Percentiles rank a stretch among this genome's conserved stretches.
Conservation (phyloP, 805 yeast species). For the Komagataella phaffii region DNA sequence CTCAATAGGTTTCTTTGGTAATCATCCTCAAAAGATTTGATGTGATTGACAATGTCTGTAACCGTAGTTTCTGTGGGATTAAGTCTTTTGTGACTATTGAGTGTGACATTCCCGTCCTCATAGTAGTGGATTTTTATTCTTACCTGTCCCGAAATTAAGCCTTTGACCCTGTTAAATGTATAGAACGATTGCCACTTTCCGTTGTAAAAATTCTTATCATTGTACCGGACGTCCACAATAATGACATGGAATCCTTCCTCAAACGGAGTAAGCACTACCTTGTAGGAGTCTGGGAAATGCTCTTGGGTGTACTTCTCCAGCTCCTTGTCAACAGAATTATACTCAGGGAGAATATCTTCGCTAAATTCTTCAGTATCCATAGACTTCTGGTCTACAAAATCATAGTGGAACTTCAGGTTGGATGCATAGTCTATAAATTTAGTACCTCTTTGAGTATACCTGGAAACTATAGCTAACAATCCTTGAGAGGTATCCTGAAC, state of each 20-base stretch:
- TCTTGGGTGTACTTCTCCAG: slow-evolving; percentile 41
- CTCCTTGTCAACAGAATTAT: slow-evolving; percentile 8
- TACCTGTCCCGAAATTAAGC: slow-evolving; percentile 36
- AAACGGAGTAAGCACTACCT: slow-evolving; percentile 28
- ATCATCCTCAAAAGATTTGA: slow-evolving; percentile 41
- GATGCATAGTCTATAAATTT: slow-evolving; percentile 42
- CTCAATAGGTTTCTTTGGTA: slow-evolving; percentile 47
- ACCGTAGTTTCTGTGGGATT: slow-evolving; percentile 11
- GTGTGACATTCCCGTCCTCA: slow-evolving; percentile 91
- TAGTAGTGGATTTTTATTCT: slow-evolving; percentile 76
- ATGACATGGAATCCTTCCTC: slow-evolving; percentile 17
- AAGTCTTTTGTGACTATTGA: slow-evolving; percentile 32
- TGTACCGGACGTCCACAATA: slow-evolving; percentile 59
- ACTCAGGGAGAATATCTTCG: slow-evolving; percentile 9
- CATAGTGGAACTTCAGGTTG: slow-evolving; percentile 41
- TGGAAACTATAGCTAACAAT: slow-evolving; percentile 23
- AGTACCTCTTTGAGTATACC: slow-evolving; percentile 32
- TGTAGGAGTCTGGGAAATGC: slow-evolving; percentile 50
- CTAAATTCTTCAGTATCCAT: slow-evolving; percentile 32
- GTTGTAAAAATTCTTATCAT: slow-evolving; percentile 71
- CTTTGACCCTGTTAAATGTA: slow-evolving; percentile 20
- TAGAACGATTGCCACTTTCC: slow-evolving; percentile 80
- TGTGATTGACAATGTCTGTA: slow-evolving; percentile 24
- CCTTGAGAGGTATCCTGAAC: slow-evolving; percentile 10
- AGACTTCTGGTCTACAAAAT: slow-evolving; percentile 33